Conservation (phyloP, 768 basidiomycete species). For the Cubamyces sp. region DNA sequence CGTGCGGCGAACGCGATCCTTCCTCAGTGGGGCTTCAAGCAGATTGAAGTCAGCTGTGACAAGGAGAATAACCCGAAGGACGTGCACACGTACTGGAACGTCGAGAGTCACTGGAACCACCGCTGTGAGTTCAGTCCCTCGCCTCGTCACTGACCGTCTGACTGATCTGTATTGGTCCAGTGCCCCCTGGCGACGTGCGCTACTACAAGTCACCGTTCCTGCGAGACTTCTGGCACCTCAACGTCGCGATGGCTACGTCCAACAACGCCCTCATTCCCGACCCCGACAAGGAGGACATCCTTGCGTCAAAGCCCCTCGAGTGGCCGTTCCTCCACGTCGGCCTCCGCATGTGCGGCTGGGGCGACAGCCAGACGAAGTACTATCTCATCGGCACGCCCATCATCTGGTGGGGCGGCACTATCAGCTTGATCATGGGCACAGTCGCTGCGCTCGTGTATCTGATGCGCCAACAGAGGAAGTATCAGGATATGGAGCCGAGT, state of each 20-base stretch:
- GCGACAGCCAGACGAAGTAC: slow-evolving; percentile 83
- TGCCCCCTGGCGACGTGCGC: slow-evolving; percentile 82
- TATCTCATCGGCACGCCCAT: slow-evolving; percentile 93
- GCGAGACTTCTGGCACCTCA: slow-evolving; percentile 97
- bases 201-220: slow-evolving; percentile 91
- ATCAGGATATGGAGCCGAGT: slow-evolving; percentile 89
- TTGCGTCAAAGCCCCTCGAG: slow-evolving; percentile 89
- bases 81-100: slow-evolving; percentile 94
- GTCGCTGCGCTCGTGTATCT: slow-evolving; percentile 68
- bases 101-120: slow-evolving; percentile 97
- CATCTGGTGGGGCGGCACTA: slow-evolving; percentile 85
- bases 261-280: slow-evolving; percentile 98
- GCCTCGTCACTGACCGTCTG: neutral
- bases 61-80: slow-evolving; percentile 84
- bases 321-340: slow-evolving; percentile 94
- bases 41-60: slow-evolving; percentile 93
- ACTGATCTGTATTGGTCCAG: slow-evolving; percentile 42
- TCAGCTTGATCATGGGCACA: slow-evolving; percentile 63
- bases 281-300: slow-evolving; percentile 97
- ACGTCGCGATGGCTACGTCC: slow-evolving; percentile 99
- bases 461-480: slow-evolving; percentile 84
- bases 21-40: slow-evolving; percentile 99
- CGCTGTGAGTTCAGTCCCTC: slow-evolving; percentile 62
- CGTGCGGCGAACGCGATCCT: slow-evolving; percentile 85
- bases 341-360: slow-evolving; percentile 98